Evolutionary conservation across 169 alveolate species (phyloP).

Genomic region (Besnoitia besnoiti): DNA sequence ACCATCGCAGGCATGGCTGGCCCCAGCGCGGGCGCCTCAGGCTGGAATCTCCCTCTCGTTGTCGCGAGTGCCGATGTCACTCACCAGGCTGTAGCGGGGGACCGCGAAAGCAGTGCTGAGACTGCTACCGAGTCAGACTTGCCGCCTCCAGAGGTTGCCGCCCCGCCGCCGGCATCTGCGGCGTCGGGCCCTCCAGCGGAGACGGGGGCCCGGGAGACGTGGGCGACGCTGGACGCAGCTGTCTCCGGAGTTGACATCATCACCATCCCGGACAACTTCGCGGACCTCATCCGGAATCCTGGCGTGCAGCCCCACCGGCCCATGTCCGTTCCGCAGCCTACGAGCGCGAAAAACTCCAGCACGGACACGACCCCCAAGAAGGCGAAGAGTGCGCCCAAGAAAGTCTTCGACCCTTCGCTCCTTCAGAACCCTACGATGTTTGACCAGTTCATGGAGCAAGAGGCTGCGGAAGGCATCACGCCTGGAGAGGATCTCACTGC

Average conservation of each 20-base stretch:
- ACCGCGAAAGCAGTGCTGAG: no score
- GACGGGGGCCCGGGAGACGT: not conserved
- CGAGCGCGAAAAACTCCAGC: no score
- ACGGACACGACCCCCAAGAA: not conserved
- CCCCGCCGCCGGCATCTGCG: not conserved
- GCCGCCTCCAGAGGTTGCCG: not conserved
- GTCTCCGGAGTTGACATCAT: not conserved
- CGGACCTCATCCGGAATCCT: not conserved
- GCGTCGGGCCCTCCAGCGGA: not conserved
- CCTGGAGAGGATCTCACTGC: not conserved
- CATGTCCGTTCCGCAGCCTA: no score
- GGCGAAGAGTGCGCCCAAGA: not conserved
- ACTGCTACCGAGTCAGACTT: no score
- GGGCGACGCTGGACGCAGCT: not conserved
- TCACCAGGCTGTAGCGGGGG: no score
- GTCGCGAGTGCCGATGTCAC: no score
- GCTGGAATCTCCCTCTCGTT: no score
- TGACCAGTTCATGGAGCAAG: constrained; percentile 12
- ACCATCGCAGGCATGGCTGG: no score
- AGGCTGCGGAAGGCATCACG: constrained; percentile 28
- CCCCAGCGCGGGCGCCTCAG: no score
- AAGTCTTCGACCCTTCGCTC: not conserved
- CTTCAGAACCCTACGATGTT: not conserved
- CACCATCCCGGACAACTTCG: not conserved
- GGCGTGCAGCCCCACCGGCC: not conserved